Conservation (phyloP, 306 rosid species). For the Hippophae tibetana region DNA sequence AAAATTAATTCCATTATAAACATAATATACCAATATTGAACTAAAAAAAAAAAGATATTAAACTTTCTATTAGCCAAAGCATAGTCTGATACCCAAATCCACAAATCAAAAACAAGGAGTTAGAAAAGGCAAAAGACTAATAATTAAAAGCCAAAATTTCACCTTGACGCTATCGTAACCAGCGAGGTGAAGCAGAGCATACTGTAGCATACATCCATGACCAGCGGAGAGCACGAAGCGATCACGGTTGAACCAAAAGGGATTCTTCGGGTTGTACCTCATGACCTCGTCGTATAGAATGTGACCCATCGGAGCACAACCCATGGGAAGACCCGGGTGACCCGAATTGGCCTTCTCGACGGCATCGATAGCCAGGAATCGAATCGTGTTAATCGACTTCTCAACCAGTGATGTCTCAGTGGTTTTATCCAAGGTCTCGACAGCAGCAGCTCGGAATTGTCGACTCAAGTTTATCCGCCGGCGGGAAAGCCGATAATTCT, state of each 20-base stretch:
- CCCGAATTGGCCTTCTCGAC: constrained; percentile 96
- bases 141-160: background rate
- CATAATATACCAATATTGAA: no score
- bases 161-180: constrained; percentile 88
- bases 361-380: constrained; percentile 72
- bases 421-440: constrained; percentile 39
- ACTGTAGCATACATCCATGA: constrained; percentile 94
- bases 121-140: background rate
- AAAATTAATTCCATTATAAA: no score
- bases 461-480: constrained; percentile 12
- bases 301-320: constrained; percentile 96
- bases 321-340: constrained; percentile 97
- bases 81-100: background rate
- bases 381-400: constrained; percentile 85
- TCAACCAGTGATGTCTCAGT: constrained; percentile 52
- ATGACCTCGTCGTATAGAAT: constrained; percentile 74
- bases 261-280: constrained; percentile 88
- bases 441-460: constrained; percentile 36
- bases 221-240: constrained; percentile 94
- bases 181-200: constrained; percentile 88
- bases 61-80: no score
- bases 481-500: constrained; percentile 7
- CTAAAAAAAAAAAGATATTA: no score
- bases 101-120: background rate
- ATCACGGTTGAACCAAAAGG: constrained; percentile 92